Base-by-base conservation (phyloP, 164 flowering plant genomes). In the Litsea cubeba region DNA sequence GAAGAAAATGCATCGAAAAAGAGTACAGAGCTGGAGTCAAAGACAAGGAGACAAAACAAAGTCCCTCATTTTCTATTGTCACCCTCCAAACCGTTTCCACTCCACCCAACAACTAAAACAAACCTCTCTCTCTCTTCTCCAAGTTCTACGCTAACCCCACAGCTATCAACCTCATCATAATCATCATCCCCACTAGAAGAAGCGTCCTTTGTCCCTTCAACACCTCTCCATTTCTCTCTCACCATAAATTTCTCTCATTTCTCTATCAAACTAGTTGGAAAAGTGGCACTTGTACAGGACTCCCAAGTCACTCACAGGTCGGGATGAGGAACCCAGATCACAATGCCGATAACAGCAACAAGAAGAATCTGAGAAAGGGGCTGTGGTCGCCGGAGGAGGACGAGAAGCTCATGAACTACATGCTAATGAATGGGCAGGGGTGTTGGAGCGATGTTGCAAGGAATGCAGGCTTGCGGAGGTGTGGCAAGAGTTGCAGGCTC, bases 381-480 rank as follows among this genome's bases (percentile, higher is more conserved):
- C 74, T 90, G 68, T 90, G 94, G 94, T 90, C 94, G 2, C 91
- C 94, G 0, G 94, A 90, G 71, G 91, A 88, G 71, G 94, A 90
- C 65, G 94, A 90, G 71, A 88, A 88, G 83, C 86, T 90, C 2
- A 83, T 88, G 81, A 85, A 74, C 63, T 90, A 90, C 80, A 90
- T 88, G 94, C 30, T 87, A 58, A 83, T 74, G 26, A 87, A 87
- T 76, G 94, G 94, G 18, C 91, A 90, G 63, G 94, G 91, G 0
- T 88, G 94, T 69, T 90, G 94, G 94, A 88, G 89, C 72, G 94
- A 90, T 50, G 87, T 90, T 65, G 94, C 94, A 4, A 63, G 87
- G 70, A 88, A 90, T 81, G 90, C 93, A 1, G 93, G 90, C 20
- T 76, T 90, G 58, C 88, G 80, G 76, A 84, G 94, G 63, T 87